Conservation (phyloP, 805 yeast genomes). For the Clavispora vitiphila region DNA sequence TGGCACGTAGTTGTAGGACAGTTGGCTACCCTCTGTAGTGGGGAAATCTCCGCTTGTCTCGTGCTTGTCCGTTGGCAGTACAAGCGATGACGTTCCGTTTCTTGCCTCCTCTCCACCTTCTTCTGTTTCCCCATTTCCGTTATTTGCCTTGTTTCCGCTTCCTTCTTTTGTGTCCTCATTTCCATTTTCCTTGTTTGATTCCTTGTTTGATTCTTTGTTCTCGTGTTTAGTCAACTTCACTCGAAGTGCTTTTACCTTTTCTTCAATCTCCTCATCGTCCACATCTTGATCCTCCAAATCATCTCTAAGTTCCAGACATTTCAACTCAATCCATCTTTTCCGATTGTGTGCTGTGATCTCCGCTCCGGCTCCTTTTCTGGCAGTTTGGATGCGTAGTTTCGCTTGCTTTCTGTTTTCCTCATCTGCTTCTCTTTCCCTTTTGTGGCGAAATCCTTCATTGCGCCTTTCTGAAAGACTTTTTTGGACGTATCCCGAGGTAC, state of each 20-base stretch:
- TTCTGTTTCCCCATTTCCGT: no score
- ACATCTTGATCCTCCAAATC: slow-evolving; percentile 44
- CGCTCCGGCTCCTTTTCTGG: slow-evolving; percentile 9
- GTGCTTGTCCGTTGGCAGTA: no score
- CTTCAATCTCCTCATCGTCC: slow-evolving; percentile 28
- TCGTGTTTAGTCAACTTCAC: slow-evolving; percentile 7
- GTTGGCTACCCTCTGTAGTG: no score
- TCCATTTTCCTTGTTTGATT: neutral
- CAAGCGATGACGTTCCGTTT: no score
- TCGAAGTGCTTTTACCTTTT: slow-evolving; percentile 18
- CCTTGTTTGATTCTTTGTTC: neutral
- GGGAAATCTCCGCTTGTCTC: no score
- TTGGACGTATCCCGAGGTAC: slow-evolving; percentile 60
- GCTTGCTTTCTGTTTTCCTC: slow-evolving; percentile 14
- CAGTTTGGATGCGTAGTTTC: slow-evolving; percentile 6
- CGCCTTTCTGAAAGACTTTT: slow-evolving; percentile 30
- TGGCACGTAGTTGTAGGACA: slow-evolving; percentile 4
- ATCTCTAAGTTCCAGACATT: slow-evolving; percentile 49
- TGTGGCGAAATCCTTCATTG: slow-evolving; percentile 27
- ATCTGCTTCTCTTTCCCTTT: slow-evolving; percentile 14
- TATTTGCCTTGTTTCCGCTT: no score
- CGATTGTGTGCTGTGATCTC: slow-evolving; percentile 31
- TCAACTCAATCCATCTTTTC: slow-evolving; percentile 38
- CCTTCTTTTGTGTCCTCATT: no score
- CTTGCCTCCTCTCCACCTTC: no score